Evolutionary conservation across 2,329 filamentous ascomycete genomes (phyloP), one percentile per base, ranked within the genome.

Genomic region (Diaporthe caulivora): DNA sequence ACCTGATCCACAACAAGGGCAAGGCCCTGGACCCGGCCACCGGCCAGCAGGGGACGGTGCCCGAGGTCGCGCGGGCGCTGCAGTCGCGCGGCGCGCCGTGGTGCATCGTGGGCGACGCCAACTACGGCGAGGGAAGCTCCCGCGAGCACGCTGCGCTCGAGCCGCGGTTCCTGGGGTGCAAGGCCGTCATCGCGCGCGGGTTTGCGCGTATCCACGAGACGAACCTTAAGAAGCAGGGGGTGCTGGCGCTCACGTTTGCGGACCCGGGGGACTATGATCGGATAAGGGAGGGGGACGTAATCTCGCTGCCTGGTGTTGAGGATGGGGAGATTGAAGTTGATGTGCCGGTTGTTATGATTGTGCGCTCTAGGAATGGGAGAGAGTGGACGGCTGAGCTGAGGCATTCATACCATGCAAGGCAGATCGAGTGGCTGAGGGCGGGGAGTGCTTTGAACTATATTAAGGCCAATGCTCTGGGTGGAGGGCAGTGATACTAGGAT

Each of bases 131-230:
- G 84, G 94, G 94, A 76, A 92, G 89, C 79, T 95, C 94, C 72
- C 92, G 94, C 86, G 94, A 97, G 86, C 94, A 97, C 83, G 94
- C 94, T 78, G 94, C 94, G 79, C 89, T 97, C 72, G 93, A 97
- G 87, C 94, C 94, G 77, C 89, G 94, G 80, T 94, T 95, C 86
- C 89, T 97, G 75, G 94, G 94, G 77, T 94, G 94, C 83, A 88
- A 95, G 78, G 92, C 94, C 77, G 93, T 97, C 83, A 94, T 97
- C 80, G 92, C 90, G 81, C 91, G 92, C 83, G 92, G 90, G 74
- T 97, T 97, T 84, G 94, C 94, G 79, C 92, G 94, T 88, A 97
- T 97, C 80, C 94, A 97, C 87, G 94, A 97, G 88, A 96, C 94
- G 83, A 97, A 97, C 87, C 87, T 97, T 83, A 97, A 97, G 92